phyloP scores from a whole-genome alignment of 352 stramenopile species.

The Phytophthora niederhauseri region DNA sequence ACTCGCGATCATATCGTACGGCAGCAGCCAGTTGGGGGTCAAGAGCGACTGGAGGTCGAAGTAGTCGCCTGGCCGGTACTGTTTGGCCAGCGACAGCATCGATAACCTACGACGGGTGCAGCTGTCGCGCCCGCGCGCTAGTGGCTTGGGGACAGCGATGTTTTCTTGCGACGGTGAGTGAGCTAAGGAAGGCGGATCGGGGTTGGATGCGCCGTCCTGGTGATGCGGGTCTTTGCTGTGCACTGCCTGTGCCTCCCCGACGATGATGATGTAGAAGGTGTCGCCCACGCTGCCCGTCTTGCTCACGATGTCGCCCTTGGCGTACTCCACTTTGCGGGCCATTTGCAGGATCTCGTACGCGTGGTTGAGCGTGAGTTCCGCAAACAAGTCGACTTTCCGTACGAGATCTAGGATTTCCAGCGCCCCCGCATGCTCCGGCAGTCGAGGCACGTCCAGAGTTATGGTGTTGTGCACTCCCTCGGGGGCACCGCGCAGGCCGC shows the following conservation, averaged over 20 bases:
- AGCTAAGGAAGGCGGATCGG: conserved; percentile 10
- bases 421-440: conserved; percentile 76
- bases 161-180: conserved; percentile 15
- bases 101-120: conserved; percentile 57
- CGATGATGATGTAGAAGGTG: conserved; percentile 85
- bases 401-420: conserved; percentile 89
- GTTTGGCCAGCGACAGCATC: conserved; percentile 69
- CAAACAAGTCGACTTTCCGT: conserved; percentile 84
- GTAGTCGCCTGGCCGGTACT: conserved; percentile 89
- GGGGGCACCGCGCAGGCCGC: conserved; percentile 87
- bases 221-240: conserved; percentile 42
- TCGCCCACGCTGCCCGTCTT: conserved; percentile 55
- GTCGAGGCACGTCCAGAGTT: conserved; percentile 68
- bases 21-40: conserved; percentile 66
- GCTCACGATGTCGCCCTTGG: conserved; percentile 60
- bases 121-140: conserved; percentile 29
- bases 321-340: conserved; percentile 71
- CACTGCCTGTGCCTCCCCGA: conserved; percentile 67
- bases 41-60: conserved; percentile 87
- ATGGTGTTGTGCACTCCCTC: conserved; percentile 91
- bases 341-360: conserved; percentile 89
- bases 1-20: conserved; percentile 67
- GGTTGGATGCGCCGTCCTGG: neutral
- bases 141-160: conserved; percentile 15
- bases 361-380: conserved; percentile 82